These are phyloP conservation scores for Curvularia sp. DNA, from an alignment of 2,329 filamentous ascomycete species.

Conservation along the genomic window DNA sequence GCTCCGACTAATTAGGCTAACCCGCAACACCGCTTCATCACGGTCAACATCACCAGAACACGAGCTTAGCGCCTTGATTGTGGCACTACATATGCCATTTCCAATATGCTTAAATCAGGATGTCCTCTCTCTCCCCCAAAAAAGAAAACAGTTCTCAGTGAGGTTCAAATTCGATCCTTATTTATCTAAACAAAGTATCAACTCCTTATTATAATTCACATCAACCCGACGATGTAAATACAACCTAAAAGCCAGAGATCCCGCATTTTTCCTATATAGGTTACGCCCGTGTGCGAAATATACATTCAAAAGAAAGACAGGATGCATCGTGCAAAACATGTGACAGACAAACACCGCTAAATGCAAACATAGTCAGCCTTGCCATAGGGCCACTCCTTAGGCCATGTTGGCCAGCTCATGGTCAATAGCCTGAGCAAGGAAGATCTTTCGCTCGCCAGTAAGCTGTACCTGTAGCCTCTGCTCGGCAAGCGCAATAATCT, in stretches of 20 bases:
- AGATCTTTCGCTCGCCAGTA: slow-evolving; percentile 81
- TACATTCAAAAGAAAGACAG: slow-evolving; percentile 13
- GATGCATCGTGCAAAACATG: slow-evolving; percentile 24
- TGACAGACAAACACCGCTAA: slow-evolving; percentile 25
- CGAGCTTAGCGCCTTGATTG: neutral
- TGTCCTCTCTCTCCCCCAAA: too few relatives aligned
- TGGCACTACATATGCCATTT: too few relatives aligned
- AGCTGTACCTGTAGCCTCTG: slow-evolving; percentile 91
- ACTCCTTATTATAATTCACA: slow-evolving; percentile 13
- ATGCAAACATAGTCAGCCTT: slow-evolving; percentile 25
- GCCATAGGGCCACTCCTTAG: slow-evolving; percentile 54
- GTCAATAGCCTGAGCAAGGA: slow-evolving; percentile 93
- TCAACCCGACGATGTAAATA: slow-evolving; percentile 11
- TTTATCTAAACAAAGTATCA: slow-evolving; percentile 4
- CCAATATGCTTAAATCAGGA: neutral
- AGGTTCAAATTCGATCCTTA: slow-evolving; percentile 1
- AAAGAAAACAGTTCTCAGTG: neutral
- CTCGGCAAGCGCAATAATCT: slow-evolving; percentile 83
- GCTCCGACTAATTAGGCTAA: slow-evolving; percentile 3
- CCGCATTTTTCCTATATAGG: slow-evolving; percentile 15
- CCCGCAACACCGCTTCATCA: slow-evolving; percentile 1
- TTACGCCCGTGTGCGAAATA: slow-evolving; percentile 14
- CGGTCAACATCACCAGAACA: neutral
- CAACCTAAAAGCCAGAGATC: slow-evolving; percentile 9
- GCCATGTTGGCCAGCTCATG: slow-evolving; percentile 88